Percentiles rank a stretch among this genome's conserved stretches.
These are phyloP conservation scores for Escovopsis sp. DNA, from an alignment of 2,329 filamentous ascomycete species.

Conservation along the genomic window DNA sequence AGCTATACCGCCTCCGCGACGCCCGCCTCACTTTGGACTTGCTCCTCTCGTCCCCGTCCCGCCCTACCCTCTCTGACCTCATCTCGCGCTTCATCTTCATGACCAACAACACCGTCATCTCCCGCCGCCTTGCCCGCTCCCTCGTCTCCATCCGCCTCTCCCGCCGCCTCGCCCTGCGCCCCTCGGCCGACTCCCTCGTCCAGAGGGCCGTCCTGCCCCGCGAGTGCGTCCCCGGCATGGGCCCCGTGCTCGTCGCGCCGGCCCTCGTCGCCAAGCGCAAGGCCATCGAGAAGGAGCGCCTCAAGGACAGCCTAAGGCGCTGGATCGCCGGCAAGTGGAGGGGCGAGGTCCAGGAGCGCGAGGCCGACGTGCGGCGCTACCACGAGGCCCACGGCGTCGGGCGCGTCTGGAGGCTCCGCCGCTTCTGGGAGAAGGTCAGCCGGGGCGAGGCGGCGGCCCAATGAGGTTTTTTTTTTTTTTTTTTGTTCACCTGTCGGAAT, in stretches of 20 bases:
- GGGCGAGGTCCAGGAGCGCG: slow-evolving; percentile 34
- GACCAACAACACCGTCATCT: slow-evolving; percentile 49
- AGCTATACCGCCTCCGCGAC: slow-evolving; percentile 44
- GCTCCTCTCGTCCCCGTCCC: slow-evolving; percentile 39
- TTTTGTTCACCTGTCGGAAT: too few species aligned
- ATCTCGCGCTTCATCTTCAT: slow-evolving; percentile 51
- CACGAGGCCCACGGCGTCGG: slow-evolving; percentile 39
- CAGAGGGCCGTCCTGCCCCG: slow-evolving; percentile 48
- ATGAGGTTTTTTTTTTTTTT: not conserved
- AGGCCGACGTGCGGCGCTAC: slow-evolving; percentile 30
- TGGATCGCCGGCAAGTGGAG: slow-evolving; percentile 50
- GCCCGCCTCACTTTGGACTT: slow-evolving; percentile 39
- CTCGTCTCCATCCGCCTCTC: slow-evolving; percentile 52
- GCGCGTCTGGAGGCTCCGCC: slow-evolving; percentile 44
- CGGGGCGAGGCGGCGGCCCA: slow-evolving; percentile 18
- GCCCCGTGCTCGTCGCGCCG: slow-evolving; percentile 34
- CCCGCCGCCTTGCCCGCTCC: slow-evolving; percentile 46
- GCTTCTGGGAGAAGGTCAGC: slow-evolving; percentile 51
- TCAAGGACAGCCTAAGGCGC: slow-evolving; percentile 50
- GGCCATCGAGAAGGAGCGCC: slow-evolving; percentile 48
- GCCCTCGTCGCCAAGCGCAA: slow-evolving; percentile 47
- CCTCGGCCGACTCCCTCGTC: slow-evolving; percentile 44
- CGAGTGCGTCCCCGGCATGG: slow-evolving; percentile 41
- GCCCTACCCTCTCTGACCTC: slow-evolving; percentile 46
- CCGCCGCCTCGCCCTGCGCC: slow-evolving; percentile 43